Evolutionary conservation across 257 asterid species (phyloP).

Genomic region (Fraxinus anomala): DNA sequence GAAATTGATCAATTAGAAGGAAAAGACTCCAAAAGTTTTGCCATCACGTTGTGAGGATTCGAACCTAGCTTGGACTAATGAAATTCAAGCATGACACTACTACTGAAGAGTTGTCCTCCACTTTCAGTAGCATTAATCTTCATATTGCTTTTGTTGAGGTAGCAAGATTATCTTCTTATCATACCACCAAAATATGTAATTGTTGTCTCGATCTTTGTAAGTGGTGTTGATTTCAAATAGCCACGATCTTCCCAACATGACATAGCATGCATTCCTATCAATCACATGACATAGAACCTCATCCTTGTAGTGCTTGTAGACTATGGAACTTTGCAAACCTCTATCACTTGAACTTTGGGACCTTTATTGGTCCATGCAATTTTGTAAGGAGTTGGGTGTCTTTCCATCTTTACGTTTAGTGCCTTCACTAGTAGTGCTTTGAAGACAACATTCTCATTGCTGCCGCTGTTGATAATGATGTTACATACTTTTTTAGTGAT

Average conservation of each 20-base stretch:
- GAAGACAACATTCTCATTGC: background rate
- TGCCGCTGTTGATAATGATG: background rate
- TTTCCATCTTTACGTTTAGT: background rate
- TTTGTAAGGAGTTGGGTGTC: background rate
- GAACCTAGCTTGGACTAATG: too few relatives aligned
- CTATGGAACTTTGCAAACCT: background rate
- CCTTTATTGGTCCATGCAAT: background rate
- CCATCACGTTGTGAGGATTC: too few relatives aligned
- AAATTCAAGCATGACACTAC: background rate
- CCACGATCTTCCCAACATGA: background rate
- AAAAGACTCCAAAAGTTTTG: too few relatives aligned
- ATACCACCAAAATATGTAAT: background rate
- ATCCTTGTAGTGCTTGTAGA: background rate
- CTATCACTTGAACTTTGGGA: background rate
- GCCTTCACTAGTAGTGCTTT: background rate
- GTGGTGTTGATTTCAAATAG: background rate
- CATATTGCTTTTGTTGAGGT: background rate
- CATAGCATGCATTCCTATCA: background rate
- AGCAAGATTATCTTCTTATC: background rate
- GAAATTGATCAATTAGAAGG: too few relatives aligned
- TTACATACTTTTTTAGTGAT: background rate
- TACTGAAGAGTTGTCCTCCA: background rate
- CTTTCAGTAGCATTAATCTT: background rate
- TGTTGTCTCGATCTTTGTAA: background rate
- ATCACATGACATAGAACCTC: background rate